Conservation (phyloP, 2,329 filamentous ascomycete species). For the Xylariales sp. region DNA sequence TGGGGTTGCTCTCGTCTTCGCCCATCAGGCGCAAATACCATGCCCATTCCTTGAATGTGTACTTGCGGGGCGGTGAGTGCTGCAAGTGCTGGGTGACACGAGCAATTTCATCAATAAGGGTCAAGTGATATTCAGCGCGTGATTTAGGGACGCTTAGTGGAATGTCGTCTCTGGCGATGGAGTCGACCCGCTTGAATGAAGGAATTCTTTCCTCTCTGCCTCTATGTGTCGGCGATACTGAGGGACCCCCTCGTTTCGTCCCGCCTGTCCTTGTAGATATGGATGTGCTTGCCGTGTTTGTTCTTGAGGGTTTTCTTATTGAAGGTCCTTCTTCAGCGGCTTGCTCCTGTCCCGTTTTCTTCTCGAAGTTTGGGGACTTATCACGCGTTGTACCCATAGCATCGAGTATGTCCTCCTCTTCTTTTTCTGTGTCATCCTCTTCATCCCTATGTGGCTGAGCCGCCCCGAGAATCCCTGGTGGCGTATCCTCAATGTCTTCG, state of each 20-base stretch:
- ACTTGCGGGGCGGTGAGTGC: conserved; percentile 54
- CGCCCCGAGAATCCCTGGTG: conserved; percentile 37
- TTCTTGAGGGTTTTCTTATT: conserved; percentile 7
- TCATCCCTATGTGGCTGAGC: conserved; percentile 18
- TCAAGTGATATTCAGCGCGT: conserved; percentile 50
- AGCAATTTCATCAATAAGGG: conserved; percentile 70
- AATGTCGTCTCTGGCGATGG: conserved; percentile 23
- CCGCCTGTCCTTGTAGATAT: conserved; percentile 28
- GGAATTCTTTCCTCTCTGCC: neutral
- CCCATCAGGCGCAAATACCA: conserved; percentile 78
- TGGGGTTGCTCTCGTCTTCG: conserved; percentile 51
- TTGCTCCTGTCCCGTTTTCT: neutral
- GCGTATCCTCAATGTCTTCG: conserved; percentile 29
- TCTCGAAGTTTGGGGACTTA: neutral
- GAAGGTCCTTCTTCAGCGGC: neutral
- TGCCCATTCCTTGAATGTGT: conserved; percentile 81
- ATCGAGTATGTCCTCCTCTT: conserved; percentile 12
- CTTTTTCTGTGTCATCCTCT: conserved; percentile 15
- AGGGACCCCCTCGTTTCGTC: conserved; percentile 15
- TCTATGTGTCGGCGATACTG: neutral
- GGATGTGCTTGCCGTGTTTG: conserved; percentile 24
- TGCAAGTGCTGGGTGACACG: conserved; percentile 61
- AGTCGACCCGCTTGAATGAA: conserved; percentile 5
- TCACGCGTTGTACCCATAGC: conserved; percentile 1
- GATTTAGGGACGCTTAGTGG: conserved; percentile 36